Conservation (phyloP, 306 rosid genomes). For the Carpinus viminea region DNA sequence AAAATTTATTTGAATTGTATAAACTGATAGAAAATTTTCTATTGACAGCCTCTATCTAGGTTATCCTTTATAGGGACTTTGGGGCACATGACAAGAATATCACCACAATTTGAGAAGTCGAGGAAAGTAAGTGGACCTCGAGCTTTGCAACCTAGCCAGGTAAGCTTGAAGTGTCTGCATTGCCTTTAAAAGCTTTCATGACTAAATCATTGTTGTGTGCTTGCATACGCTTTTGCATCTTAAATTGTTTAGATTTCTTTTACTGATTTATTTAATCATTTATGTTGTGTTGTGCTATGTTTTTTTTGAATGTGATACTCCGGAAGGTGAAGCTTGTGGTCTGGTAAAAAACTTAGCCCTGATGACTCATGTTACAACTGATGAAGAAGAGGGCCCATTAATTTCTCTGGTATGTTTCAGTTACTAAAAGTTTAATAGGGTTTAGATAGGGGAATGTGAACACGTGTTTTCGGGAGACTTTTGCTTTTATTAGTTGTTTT, state of each 20-base stretch:
- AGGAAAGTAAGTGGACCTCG: constrained; percentile 93
- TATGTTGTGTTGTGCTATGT: constrained; percentile 10
- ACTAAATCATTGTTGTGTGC: neutral
- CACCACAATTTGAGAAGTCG: constrained; percentile 96
- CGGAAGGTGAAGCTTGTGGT: constrained; percentile 97
- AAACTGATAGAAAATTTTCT: constrained; percentile 3
- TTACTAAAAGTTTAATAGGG: neutral
- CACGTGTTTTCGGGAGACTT: neutral
- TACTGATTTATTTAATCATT: constrained; percentile 1
- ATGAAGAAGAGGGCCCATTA: constrained; percentile 82
- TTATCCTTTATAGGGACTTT: constrained; percentile 72
- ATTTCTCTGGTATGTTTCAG: constrained; percentile 57
- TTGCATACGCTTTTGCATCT: constrained; percentile 12
- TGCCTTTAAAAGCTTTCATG: constrained; percentile 8
- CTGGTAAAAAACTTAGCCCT: constrained; percentile 90
- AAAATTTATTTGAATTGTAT: neutral
- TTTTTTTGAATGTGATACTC: constrained; percentile 71
- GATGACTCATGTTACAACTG: constrained; percentile 97
- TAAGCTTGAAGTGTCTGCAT: constrained; percentile 28
- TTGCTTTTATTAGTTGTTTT: neutral
- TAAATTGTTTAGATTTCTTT: neutral
- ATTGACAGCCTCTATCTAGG: constrained; percentile 67
- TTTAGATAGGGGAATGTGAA: neutral
- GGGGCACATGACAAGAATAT: constrained; percentile 89
- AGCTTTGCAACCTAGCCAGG: constrained; percentile 98